Evolutionary conservation across 441 rosid species (phyloP).

Genomic region (Viola pubescens): DNA sequence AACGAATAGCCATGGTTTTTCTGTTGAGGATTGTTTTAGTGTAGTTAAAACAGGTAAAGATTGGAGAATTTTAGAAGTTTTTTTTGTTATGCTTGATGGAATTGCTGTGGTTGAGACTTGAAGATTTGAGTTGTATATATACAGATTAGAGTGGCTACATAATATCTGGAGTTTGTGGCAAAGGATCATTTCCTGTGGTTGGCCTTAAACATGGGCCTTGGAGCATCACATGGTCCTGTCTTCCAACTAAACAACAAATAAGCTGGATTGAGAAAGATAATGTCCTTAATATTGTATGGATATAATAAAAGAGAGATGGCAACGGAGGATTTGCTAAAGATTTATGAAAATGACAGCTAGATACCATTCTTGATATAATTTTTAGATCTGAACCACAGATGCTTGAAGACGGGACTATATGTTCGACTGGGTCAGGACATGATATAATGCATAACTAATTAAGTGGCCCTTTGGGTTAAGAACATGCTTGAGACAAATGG

Average conservation of each 20-base stretch:
- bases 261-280: no score
- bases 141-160: neutral
- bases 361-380: no score
- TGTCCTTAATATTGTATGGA: neutral
- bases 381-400: no score
- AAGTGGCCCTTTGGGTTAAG: no score
- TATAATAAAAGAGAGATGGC: neutral
- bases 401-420: no score
- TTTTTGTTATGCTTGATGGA: neutral
- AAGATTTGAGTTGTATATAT: neutral
- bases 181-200: neutral
- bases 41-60: neutral
- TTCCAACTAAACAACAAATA: conserved; percentile 1
- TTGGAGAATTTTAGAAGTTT: neutral
- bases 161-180: neutral
- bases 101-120: neutral
- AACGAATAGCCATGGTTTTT: conserved; percentile 3
- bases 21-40: neutral
- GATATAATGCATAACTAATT: no score
- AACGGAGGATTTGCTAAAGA: neutral
- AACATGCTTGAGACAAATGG: no score
- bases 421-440: no score
- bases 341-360: no score
- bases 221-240: conserved; percentile 23
- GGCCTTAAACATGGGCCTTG: neutral